phyloP scores from a whole-genome alignment of 148 eudicot species.

The Chenopodium quinoa region DNA sequence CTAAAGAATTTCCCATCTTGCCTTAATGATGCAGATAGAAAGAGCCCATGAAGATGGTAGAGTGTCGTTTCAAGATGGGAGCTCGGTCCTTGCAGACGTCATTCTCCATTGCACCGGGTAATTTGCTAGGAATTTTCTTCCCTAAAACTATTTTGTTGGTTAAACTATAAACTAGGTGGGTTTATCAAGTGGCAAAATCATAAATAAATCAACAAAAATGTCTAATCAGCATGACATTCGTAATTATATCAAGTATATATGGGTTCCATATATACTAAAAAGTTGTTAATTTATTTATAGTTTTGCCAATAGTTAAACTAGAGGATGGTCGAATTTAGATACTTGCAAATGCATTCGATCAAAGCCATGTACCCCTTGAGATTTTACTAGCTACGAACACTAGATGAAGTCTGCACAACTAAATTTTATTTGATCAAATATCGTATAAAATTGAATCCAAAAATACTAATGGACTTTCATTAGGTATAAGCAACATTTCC shows the following conservation, averaged over 20 bases:
- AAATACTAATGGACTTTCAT: background rate
- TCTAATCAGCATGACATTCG: no score
- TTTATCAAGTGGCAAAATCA: no score
- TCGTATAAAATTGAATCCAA: no score
- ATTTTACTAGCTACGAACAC: background rate
- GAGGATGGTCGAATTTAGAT: background rate
- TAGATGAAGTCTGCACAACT: background rate
- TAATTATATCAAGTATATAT: no score
- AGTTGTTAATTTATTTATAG: no score
- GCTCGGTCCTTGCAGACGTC: slow-evolving; percentile 51
- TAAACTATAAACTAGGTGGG: no score
- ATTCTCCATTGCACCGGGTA: slow-evolving; percentile 95
- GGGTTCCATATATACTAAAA: no score
- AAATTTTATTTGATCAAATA: background rate
- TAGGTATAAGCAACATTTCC: slow-evolving; percentile 81
- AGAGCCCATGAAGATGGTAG: slow-evolving; percentile 60
- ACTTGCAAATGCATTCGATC: background rate
- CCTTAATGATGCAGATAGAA: slow-evolving; percentile 55
- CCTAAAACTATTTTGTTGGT: no score
- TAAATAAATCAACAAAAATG: no score
- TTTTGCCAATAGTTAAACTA: no score
- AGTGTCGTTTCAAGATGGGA: slow-evolving; percentile 59
- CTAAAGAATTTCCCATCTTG: slow-evolving; percentile 8
- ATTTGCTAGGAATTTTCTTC: background rate
- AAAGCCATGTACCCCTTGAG: background rate